Base-by-base conservation (phyloP, 108 stramenopile species). In the Cyclotella sp. region DNA sequence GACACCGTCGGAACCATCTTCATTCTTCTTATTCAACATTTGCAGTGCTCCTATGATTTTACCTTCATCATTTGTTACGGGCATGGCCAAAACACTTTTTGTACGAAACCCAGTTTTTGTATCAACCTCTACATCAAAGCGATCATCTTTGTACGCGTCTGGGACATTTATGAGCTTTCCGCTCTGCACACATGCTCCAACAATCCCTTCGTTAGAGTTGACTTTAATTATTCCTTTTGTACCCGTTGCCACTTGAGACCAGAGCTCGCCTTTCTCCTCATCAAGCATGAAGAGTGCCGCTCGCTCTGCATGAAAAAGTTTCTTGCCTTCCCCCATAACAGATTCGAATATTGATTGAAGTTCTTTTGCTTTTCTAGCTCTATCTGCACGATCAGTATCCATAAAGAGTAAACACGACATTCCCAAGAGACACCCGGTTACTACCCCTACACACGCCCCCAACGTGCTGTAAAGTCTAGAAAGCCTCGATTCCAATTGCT, bases 341-440 rank as follows among this genome's bases (percentile, higher is more conserved):
- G 85, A 73, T 61, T 78, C 75, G 64, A 90, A 87, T 27, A 90
- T 87, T 14, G 86, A 80, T 71, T 87, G 39, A 15, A 90, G 57
- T 64, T 91, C 90, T 49, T 87, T 88, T 45, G 88, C 86, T 58
- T 84, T 91, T 59, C 83, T 79, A 21, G 86, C 88, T 29, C 89
- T 45, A 26, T 94, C 93, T 11, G 74, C 86, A 27, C 62, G 52
- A 39, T 93, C 90, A 2, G 90, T 90, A 64, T 96, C 95, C 85
- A 94, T 89, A 55, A 95, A 89, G 0, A 95, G 43, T 41, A 97
- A 79, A 62, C 89, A 85, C 10, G 73, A 73, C 93, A 95, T 94
- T 22, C 96, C 96, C 63, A 97, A 46, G 12, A 95, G 47, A 71
- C 96, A 97, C 11, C 96, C 96, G 0, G 86, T 58, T 11, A 91